Evolutionary conservation across 75 land plant genomes (phyloP).

Genomic region (Cryptomeria japonica): DNA sequence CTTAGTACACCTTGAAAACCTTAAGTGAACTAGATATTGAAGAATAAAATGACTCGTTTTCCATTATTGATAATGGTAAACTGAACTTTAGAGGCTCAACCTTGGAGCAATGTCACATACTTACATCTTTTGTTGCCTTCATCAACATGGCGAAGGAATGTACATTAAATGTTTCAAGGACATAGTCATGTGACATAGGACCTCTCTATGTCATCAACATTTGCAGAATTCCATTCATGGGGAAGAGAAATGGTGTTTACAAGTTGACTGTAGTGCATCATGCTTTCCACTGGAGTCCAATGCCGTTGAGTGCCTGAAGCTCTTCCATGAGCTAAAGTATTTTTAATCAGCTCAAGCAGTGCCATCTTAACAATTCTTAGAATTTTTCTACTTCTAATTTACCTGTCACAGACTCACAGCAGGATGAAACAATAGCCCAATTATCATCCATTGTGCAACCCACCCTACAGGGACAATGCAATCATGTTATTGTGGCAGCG

Average conservation of each 20-base stretch:
- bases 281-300: no score
- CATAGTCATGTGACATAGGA: no score
- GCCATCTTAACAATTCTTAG: not conserved
- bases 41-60: not conserved
- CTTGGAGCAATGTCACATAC: not conserved
- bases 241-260: no score
- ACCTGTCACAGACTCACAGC: not conserved
- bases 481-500: not conserved
- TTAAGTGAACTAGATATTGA: not conserved
- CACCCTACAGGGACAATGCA: not conserved
- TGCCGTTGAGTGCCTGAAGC: no score
- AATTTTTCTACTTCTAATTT: not conserved
- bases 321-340: no score
- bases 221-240: no score
- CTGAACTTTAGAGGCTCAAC: not conserved
- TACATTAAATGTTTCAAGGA: no score
- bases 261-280: no score
- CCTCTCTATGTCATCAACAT: no score
- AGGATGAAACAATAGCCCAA: not conserved
- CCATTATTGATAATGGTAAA: not conserved
- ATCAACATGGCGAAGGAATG: not conserved
- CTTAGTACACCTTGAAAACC: not conserved
- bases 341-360: not conserved
- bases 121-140: not conserved
- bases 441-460: not conserved